A percentile compares a stretch with the other conserved stretches of the same genome.
These are phyloP conservation scores for Senna tora DNA, from an alignment of 306 rosid species.

Conservation along the genomic window DNA sequence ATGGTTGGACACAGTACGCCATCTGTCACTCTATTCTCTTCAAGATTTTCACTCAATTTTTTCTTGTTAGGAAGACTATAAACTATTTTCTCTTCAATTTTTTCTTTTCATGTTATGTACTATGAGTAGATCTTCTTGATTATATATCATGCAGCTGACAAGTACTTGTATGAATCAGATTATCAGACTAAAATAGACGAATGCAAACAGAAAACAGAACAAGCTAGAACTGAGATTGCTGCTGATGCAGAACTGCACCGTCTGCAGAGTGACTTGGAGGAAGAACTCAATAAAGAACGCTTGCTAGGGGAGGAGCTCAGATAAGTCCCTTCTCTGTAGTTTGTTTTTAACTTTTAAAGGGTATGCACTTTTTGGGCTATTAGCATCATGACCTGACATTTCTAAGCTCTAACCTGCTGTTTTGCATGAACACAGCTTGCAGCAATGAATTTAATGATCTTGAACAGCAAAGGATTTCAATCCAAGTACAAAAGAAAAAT, in stretches of 20 bases:
- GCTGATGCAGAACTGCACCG: slow-evolving; percentile 70
- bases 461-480: slow-evolving; percentile 51
- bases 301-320: slow-evolving; percentile 76
- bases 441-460: slow-evolving; percentile 59
- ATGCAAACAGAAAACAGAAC: slow-evolving; percentile 67
- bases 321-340: slow-evolving; percentile 53
- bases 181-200: slow-evolving; percentile 61
- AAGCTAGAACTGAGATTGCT: slow-evolving; percentile 61
- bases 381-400: slow-evolving; percentile 29
- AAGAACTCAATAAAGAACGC: slow-evolving; percentile 55
- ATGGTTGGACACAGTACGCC: slow-evolving; percentile 9
- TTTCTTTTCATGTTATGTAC: not conserved
- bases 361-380: slow-evolving; percentile 17
- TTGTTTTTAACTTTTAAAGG: slow-evolving; percentile 24
- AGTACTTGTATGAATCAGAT: slow-evolving; percentile 55
- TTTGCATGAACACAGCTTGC: slow-evolving; percentile 59
- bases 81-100: not conserved
- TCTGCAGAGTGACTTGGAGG: slow-evolving; percentile 69
- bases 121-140: not conserved
- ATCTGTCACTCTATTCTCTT: not conserved
- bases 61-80: not conserved
- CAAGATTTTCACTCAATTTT: slow-evolving; percentile 6
- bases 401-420: slow-evolving; percentile 34
- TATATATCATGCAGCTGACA: slow-evolving; percentile 15
- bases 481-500: slow-evolving; percentile 58